Evolutionary conservation across 352 stramenopile species (phyloP), one percentile per base, ranked within the genome.

Genomic region (Globisporangium parvum): DNA sequence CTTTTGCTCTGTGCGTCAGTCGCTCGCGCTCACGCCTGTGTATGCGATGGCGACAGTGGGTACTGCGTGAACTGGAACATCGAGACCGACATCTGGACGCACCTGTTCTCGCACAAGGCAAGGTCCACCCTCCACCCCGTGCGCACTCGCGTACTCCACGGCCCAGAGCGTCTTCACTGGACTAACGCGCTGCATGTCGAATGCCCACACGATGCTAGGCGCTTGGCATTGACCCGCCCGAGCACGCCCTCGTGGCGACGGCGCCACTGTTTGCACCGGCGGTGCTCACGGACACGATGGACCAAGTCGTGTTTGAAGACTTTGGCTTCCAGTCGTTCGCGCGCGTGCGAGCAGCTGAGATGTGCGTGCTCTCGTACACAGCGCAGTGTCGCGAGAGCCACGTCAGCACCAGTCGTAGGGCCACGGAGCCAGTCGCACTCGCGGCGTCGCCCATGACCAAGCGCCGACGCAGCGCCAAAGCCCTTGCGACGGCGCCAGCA

Each of bases 21-120:
- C n/a, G n/a, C n/a, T n/a, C n/a, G n/a, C n/a, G n/a, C n/a, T n/a
- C n/a, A n/a, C n/a, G n/a, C n/a, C n/a, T n/a, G n/a, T n/a, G n/a
- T n/a, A n/a, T n/a, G n/a, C n/a, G n/a, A n/a, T n/a, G n/a, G n/a
- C n/a, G n/a, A n/a, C n/a, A n/a, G n/a, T n/a, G n/a, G 80, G 18
- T 91, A 88, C 56, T 88, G 77, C 45, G 78, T 91, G 41, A 91
- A 91, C 49, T 91, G 80, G 80, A 91, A 91, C 53, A 63, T 88
- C 11, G 77, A 88, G 63, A 73, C 61, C 5, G 80, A 88, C 33
- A 55, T 91, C 9, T 87, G 73, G 68, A 44, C 63, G 15, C 64
- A 85, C 45, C 45, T 91, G 3, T 66, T 87, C 57, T 87, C 77
- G 1, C 61, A 21, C 31, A 67, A 84, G 59, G 67, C n/a, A n/a